Conservation (phyloP, 2,329 filamentous ascomycete species). For the Diaporthe aspalathi region DNA sequence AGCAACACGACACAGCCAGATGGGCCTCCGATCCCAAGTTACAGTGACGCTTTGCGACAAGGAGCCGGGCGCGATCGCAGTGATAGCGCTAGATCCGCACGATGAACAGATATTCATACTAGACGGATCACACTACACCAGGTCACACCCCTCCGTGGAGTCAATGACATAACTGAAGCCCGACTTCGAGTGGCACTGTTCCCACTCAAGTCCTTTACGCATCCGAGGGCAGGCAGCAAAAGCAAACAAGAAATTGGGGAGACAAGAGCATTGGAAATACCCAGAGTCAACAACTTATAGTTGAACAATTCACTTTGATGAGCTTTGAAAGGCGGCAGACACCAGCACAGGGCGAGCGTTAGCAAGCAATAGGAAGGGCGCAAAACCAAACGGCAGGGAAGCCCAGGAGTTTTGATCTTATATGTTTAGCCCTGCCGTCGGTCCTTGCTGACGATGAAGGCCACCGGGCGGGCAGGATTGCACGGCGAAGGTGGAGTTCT, state of each 20-base stretch:
- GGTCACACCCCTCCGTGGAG: not conserved
- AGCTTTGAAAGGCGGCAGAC: slow-evolving; percentile 20
- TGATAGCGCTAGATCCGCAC: slow-evolving; percentile 50
- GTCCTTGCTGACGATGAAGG: slow-evolving; percentile 27
- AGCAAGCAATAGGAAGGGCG: slow-evolving; percentile 1
- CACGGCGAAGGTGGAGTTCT: slow-evolving; percentile 36
- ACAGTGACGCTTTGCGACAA: slow-evolving; percentile 77
- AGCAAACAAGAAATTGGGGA: slow-evolving; percentile 4
- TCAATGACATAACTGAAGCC: not conserved
- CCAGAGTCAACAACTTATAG: slow-evolving; percentile 26
- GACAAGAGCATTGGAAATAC: slow-evolving; percentile 33
- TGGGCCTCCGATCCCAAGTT: slow-evolving; percentile 81
- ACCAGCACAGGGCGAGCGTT: slow-evolving; percentile 32
- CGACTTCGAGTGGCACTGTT: not conserved
- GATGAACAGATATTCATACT: slow-evolving; percentile 3
- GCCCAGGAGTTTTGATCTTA: slow-evolving; percentile 28
- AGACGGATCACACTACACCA: not conserved
- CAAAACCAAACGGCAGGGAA: slow-evolving; percentile 17
- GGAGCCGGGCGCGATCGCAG: slow-evolving; percentile 61
- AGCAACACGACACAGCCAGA: slow-evolving; percentile 45
- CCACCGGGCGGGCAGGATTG: slow-evolving; percentile 9
- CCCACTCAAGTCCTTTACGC: slow-evolving; percentile 3
- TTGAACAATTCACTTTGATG: slow-evolving; percentile 27
- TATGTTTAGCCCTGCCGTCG: not conserved
- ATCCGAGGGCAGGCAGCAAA: slow-evolving; percentile 15